Percentiles rank a stretch among this genome's conserved stretches.
Evolutionary conservation across 2,329 filamentous ascomycete genomes (phyloP).

Genomic region (Aspergillus oerlinghausenensis): DNA sequence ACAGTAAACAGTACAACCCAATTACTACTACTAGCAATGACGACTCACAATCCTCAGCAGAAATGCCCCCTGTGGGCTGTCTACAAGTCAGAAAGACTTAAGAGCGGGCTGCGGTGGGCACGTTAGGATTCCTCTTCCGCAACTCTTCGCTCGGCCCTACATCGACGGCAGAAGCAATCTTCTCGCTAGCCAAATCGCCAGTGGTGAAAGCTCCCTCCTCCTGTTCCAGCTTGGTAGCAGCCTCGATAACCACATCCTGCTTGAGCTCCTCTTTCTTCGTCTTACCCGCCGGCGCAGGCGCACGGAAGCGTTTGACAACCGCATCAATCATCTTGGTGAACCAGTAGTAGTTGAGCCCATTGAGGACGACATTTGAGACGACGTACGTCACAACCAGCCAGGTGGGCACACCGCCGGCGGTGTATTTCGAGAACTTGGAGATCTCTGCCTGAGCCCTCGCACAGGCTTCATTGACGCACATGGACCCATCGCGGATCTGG

Average conservation of each 20-base stretch:
- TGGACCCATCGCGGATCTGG: constrained; percentile 26
- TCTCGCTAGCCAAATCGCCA: constrained; percentile 20
- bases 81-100: not conserved
- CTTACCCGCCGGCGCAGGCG: constrained; percentile 21
- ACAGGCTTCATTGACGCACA: constrained; percentile 38
- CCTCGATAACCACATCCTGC: constrained; percentile 34
- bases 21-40: not conserved
- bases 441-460: constrained; percentile 43
- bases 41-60: not conserved
- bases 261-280: constrained; percentile 17
- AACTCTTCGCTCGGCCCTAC: constrained; percentile 85
- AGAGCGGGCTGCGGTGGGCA: constrained; percentile 13
- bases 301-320: constrained; percentile 57
- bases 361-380: constrained; percentile 55
- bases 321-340: constrained; percentile 65
- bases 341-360: constrained; percentile 62
- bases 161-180: constrained; percentile 41
- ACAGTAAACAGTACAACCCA: not conserved
- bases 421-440: constrained; percentile 44
- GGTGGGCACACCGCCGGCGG: constrained; percentile 44
- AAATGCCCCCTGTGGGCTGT: not conserved
- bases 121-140: constrained; percentile 42
- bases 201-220: constrained; percentile 26
- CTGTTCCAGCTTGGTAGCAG: constrained; percentile 25
- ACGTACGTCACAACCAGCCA: constrained; percentile 59